These are phyloP conservation scores for Murraya koenigii DNA, from an alignment of 345 rosid species.

Conservation along the genomic window DNA sequence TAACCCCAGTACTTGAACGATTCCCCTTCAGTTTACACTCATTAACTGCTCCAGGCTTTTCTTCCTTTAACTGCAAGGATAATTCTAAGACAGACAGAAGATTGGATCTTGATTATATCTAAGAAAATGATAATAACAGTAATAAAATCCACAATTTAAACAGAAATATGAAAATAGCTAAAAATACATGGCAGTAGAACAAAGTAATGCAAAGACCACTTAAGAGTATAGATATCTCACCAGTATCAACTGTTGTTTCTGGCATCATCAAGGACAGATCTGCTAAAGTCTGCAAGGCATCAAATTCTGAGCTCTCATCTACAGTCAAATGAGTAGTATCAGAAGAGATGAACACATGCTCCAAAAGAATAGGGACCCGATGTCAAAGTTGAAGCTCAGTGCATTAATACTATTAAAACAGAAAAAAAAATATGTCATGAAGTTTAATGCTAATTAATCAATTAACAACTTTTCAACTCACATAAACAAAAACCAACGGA, in stretches of 20 bases:
- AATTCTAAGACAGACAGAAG: conserved; percentile 42
- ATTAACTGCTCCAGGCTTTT: conserved; percentile 33
- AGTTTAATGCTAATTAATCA: not conserved
- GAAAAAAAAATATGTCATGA: not conserved
- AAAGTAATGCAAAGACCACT: not conserved
- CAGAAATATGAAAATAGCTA: not conserved
- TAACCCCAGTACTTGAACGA: conserved; percentile 40
- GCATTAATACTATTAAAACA: conserved; percentile 5
- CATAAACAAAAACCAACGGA: conserved; percentile 2
- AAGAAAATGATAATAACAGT: not conserved
- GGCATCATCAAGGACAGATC: conserved; percentile 78
- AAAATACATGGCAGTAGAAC: not conserved
- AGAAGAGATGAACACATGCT: conserved; percentile 1
- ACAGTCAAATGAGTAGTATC: conserved; percentile 12
- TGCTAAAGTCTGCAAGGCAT: conserved; percentile 76
- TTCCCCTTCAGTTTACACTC: conserved; percentile 47
- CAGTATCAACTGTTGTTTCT: conserved; percentile 58
- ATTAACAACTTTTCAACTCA: not conserved
- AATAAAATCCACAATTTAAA: not conserved
- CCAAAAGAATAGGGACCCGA: not conserved
- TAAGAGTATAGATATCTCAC: conserved; percentile 39
- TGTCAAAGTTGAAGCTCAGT: conserved; percentile 11
- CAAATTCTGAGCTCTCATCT: conserved; percentile 65
- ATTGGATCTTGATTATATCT: conserved; percentile 9
- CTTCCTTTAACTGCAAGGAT: conserved; percentile 51